phyloP scores from a whole-genome alignment of 192 early-diverging fungal genomes.

The Coemansia sp. region DNA sequence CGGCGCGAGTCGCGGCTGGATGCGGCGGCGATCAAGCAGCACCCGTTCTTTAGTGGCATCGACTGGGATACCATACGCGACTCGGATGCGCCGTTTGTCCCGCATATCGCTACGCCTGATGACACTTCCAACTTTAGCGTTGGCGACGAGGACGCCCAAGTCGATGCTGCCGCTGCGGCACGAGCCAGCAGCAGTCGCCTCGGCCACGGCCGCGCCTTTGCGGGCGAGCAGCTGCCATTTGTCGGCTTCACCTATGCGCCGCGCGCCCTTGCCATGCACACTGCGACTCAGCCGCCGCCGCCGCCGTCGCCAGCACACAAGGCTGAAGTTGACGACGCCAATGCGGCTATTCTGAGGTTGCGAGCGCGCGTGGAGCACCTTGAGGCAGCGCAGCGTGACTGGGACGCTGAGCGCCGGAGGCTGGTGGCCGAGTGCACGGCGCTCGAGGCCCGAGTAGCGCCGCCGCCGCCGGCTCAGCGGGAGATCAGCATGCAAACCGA shows the following conservation, averaged over 20 bases:
- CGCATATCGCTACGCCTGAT: slow-evolving; percentile 78
- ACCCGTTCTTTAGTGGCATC: slow-evolving; percentile 65
- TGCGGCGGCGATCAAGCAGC: slow-evolving; percentile 60
- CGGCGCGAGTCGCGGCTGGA: slow-evolving; percentile 73
- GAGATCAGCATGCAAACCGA: background rate
- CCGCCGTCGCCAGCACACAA: background rate
- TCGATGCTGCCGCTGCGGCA: slow-evolving; percentile 43
- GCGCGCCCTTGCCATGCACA: slow-evolving; percentile 9
- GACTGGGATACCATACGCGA: slow-evolving; percentile 60
- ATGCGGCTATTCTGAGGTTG: slow-evolving; percentile 1
- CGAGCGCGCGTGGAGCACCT: slow-evolving; percentile 31
- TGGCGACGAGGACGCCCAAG: slow-evolving; percentile 68
- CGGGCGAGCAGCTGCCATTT: slow-evolving; percentile 80
- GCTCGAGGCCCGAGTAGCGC: slow-evolving; percentile 15
- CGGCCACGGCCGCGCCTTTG: slow-evolving; percentile 59
- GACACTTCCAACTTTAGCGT: slow-evolving; percentile 90
- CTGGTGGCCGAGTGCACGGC: slow-evolving; percentile 18
- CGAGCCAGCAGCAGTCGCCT: slow-evolving; percentile 52
- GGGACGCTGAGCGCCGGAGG: slow-evolving; percentile 28
- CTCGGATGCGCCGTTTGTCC: slow-evolving; percentile 78
- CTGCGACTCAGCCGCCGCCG: background rate
- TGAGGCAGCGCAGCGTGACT: slow-evolving; percentile 28
- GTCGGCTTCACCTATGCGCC: slow-evolving; percentile 78
- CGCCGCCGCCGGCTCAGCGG: slow-evolving; percentile 11
- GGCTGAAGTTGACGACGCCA: background rate